Conservation (phyloP, 1,284 basidiomycete genomes). For the Pholiota adiposa region DNA sequence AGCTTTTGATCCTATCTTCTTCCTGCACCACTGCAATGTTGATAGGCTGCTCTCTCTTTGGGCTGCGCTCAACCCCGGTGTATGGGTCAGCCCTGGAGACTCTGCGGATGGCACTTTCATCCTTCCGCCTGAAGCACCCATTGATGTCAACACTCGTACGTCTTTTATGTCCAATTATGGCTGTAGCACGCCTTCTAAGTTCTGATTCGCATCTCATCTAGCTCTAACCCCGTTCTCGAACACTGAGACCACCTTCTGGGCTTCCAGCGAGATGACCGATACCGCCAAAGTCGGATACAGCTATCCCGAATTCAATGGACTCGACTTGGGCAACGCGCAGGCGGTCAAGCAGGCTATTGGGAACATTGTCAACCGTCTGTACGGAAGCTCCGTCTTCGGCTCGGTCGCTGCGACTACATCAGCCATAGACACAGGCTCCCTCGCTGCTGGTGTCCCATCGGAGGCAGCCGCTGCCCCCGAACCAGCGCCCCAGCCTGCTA, state of each 20-base stretch:
- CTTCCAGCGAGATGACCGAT: conserved; percentile 19
- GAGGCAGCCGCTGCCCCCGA: conserved; percentile 31
- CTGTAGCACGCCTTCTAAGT: background rate
- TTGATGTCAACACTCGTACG: conserved; percentile 42
- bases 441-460: conserved; percentile 8
- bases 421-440: background rate
- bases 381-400: conserved; percentile 28
- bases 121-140: conserved; percentile 28
- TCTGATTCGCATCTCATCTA: conserved; percentile 11
- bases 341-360: conserved; percentile 38
- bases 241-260: conserved; percentile 26
- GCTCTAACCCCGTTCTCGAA: conserved; percentile 38
- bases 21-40: conserved; percentile 50
- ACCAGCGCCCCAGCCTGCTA: background rate
- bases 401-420: conserved; percentile 7
- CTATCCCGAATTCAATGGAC: conserved; percentile 49
- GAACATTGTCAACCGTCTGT: conserved; percentile 36
- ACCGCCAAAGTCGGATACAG: conserved; percentile 40
- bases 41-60: conserved; percentile 51
- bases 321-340: conserved; percentile 33
- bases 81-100: conserved; percentile 39
- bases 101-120: conserved; percentile 41
- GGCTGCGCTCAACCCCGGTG: conserved; percentile 42
- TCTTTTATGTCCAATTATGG: no score
- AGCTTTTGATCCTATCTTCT: conserved; percentile 56